phyloP scores from a whole-genome alignment of 2,329 filamentous ascomycete genomes.

The Fusarium sororula region DNA sequence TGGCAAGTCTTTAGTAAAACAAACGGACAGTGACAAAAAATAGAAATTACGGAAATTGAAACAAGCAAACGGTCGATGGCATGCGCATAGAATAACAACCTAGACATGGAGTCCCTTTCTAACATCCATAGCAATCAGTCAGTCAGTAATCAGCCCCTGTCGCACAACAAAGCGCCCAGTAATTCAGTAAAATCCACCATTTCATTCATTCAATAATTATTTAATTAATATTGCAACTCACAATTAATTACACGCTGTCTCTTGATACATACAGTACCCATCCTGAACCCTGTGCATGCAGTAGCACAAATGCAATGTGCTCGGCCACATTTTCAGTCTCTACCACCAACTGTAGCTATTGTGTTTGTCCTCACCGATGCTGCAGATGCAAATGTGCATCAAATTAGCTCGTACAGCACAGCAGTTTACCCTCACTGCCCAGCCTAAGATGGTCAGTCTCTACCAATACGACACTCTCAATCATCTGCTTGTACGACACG shows the following conservation, averaged over 20 bases:
- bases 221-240: constrained; percentile 33
- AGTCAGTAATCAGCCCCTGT: constrained; percentile 20
- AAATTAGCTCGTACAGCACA: constrained; percentile 15
- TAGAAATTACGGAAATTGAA: constrained; percentile 40
- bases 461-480: constrained; percentile 23
- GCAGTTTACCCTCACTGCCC: neutral
- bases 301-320: constrained; percentile 26
- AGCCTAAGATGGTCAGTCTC: neutral
- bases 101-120: constrained; percentile 13
- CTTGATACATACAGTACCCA: neutral
- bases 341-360: neutral
- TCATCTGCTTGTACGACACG: constrained; percentile 11
- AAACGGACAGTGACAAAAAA: constrained; percentile 29
- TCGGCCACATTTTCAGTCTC: constrained; percentile 27
- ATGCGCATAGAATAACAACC: constrained; percentile 8
- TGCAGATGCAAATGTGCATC: constrained; percentile 19
- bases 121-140: neutral
- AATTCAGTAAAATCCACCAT: constrained; percentile 31
- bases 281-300: constrained; percentile 16
- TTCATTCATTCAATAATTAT: constrained; percentile 4
- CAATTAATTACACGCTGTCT: constrained; percentile 13
- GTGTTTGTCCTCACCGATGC: constrained; percentile 18
- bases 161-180: constrained; percentile 26
- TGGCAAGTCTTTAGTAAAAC: neutral
- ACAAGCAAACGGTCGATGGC: constrained; percentile 28